Evolutionary conservation across 768 basidiomycete species (phyloP).

Genomic region (Pseudohyphozyma bogoriensis): DNA sequence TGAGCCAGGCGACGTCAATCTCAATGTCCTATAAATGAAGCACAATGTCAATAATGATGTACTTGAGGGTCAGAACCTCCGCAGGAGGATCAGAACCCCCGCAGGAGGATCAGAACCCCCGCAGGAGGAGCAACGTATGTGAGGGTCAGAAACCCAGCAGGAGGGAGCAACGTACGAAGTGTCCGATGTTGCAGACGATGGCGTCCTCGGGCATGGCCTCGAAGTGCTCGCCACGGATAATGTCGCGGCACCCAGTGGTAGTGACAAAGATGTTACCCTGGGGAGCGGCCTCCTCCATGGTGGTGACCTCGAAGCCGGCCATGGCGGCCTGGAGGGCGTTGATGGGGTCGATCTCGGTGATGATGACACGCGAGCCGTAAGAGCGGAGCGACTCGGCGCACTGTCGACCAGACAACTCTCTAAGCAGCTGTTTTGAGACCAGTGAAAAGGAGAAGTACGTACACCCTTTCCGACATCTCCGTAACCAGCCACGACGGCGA

Average conservation of each 20-base stretch:
- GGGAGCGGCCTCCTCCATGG: conserved; percentile 93
- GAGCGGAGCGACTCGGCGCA: conserved; percentile 93
- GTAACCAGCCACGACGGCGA: conserved; percentile 95
- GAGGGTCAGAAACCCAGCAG: neutral
- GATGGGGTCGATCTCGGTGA: conserved; percentile 99
- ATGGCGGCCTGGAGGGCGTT: conserved; percentile 99
- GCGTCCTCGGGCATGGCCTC: conserved; percentile 92
- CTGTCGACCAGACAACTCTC: conserved; percentile 40
- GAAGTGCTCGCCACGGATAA: conserved; percentile 88
- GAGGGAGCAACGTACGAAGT: conserved; percentile 49
- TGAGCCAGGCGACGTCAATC: conserved; percentile 97
- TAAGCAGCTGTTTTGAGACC: neutral
- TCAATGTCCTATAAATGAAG: too few species aligned
- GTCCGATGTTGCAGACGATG: conserved; percentile 91
- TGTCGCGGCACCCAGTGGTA: conserved; percentile 97
- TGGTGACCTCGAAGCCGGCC: conserved; percentile 97
- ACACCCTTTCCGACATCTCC: conserved; percentile 99
- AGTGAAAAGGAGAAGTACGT: conserved; percentile 39
- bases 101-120: too few species aligned
- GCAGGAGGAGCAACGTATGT: too few species aligned
- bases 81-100: neutral
- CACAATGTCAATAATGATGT: conserved; percentile 47
- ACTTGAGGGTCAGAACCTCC: conserved; percentile 32
- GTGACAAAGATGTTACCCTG: conserved; percentile 90
- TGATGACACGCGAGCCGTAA: conserved; percentile 91